Evolutionary conservation across 106 monocot genomes (phyloP), one percentile per base, ranked within the genome.

Genomic region (Platanthera guangdongensis): DNA sequence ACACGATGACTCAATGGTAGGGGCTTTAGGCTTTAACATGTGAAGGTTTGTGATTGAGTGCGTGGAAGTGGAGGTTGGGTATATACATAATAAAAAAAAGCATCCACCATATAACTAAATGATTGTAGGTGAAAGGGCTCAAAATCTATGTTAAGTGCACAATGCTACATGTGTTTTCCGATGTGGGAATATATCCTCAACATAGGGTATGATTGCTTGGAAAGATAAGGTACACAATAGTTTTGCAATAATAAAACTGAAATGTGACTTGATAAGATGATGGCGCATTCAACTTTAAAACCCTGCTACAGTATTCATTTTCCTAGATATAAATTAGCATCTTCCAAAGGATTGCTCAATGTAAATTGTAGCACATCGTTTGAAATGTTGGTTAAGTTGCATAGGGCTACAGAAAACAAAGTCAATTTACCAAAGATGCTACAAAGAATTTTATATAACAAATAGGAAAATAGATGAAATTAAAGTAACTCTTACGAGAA

Each of bases 401-500:
- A 60, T 60, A 19, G 18, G 21, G 59, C 18, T 18, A 11, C 59
- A 19, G 6, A 59, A 59, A 60, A 53, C 7, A 19, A 60, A 8
- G 19, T 19, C 18, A 60, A 19, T 60, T 60, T 60, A 19, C 18
- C 9, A 60, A 57, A 60, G 21, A 5, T 60, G 21, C 18, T 60
- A 7, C 59, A 8, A 7, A 60, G 14, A 14, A 15, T 55, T 55
- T 11, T 14, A 55, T 16, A n/a, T n/a, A 55, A 55, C 16, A 55
- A 39, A 39, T 55, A 14, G 55, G 50, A 71, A 45, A 71, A 13
- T 15, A 46, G 1, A 18, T 50, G 8, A 50, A n/a, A 72, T 49
- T 1, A 50, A 18, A 49, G 19, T 19, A 6, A 60, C 19, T 50
- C 57, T 51, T 76, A 87, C 91, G 90, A 75, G 88, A 4, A 92